These are phyloP conservation scores for Pleurotus djamor DNA, from an alignment of 768 basidiomycete genomes.

Conservation along the genomic window DNA sequence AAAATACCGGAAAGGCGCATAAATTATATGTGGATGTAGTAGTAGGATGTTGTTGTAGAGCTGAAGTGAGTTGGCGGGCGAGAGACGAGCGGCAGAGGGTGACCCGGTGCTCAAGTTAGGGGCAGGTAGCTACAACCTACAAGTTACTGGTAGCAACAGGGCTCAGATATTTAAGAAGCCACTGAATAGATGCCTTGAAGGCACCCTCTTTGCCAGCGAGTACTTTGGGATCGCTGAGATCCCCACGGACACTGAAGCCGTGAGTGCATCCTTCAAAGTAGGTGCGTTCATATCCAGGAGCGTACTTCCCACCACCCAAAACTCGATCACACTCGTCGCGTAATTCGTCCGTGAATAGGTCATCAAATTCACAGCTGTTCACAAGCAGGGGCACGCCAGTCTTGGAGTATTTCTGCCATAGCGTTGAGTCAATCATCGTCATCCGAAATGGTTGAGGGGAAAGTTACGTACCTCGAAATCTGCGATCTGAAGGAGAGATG, in stretches of 20 bases:
- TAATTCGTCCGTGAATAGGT: constrained; percentile 44
- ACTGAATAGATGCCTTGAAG: constrained; percentile 56
- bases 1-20: constrained; percentile 6
- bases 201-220: constrained; percentile 66
- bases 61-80: not conserved
- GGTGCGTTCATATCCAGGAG: constrained; percentile 46
- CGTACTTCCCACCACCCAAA: constrained; percentile 42
- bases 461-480: constrained; percentile 51
- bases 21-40: not conserved
- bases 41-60: not conserved
- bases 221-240: constrained; percentile 44
- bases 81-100: not conserved
- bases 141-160: not conserved
- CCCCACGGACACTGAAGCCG: constrained; percentile 54
- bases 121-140: not conserved
- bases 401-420: constrained; percentile 41
- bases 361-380: constrained; percentile 59
- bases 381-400: constrained; percentile 61
- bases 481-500: constrained; percentile 57
- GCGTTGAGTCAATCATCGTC: not conserved
- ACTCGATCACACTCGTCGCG: constrained; percentile 47
- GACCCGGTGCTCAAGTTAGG: not conserved
- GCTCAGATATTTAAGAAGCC: constrained; percentile 37
- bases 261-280: constrained; percentile 48
- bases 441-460: not conserved